phyloP scores from a whole-genome alignment of 208 protist species.

The Leptomonas pyrrhocoris region DNA sequence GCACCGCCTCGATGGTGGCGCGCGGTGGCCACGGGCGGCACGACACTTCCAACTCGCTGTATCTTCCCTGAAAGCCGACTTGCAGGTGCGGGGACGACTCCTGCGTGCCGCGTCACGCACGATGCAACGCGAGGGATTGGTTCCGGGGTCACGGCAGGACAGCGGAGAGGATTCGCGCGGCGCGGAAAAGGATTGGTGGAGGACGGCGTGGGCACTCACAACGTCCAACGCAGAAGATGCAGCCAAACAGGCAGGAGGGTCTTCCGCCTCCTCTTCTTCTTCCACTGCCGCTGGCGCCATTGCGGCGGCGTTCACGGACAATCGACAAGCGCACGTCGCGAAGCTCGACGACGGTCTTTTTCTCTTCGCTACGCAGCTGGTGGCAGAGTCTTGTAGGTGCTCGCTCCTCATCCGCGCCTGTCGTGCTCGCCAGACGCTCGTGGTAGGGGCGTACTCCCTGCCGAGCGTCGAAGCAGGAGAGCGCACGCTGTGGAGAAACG shows the following conservation, averaged over 20 bases:
- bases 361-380: constrained; percentile 29
- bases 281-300: not conserved
- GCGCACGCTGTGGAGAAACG: not conserved
- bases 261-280: no score
- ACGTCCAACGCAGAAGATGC: constrained; percentile 8
- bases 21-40: constrained; percentile 9
- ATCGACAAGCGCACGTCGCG: constrained; percentile 18
- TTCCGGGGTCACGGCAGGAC: not conserved
- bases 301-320: not conserved
- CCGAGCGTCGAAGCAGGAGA: not conserved
- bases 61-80: constrained; percentile 9
- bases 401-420: constrained; percentile 1
- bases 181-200: constrained; percentile 21
- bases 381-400: constrained; percentile 15
- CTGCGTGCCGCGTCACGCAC: constrained; percentile 18
- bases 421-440: not conserved
- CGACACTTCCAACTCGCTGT: constrained; percentile 8
- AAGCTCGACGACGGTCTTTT: constrained; percentile 31
- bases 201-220: constrained; percentile 12
- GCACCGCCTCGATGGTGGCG: constrained; percentile 7
- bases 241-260: not conserved
- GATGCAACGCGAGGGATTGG: not conserved
- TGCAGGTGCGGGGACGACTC: constrained; percentile 12
- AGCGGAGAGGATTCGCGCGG: not conserved
- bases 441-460: no score